These are phyloP conservation scores for Acanthamoeba divionensis DNA, from an alignment of 208 protist species.

Conservation along the genomic window DNA sequence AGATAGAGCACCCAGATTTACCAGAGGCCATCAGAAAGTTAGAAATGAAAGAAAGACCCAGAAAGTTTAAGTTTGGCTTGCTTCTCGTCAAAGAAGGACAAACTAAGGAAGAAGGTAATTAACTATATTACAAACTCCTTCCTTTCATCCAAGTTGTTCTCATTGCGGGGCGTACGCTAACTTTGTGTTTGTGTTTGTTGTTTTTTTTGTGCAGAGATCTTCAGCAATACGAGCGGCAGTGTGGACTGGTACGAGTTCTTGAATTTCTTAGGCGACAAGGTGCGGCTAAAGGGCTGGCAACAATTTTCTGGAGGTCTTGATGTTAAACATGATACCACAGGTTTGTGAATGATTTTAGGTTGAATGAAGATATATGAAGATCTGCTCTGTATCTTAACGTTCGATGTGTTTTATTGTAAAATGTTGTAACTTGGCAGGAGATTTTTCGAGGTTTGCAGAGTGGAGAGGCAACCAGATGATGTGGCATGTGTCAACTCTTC, in stretches of 20 bases:
- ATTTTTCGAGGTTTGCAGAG: not conserved
- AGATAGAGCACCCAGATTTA: not conserved
- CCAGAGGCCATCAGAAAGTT: not conserved
- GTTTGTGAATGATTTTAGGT: too few relatives aligned
- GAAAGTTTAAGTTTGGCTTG: slow-evolving; percentile 29
- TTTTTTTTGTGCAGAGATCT: slow-evolving; percentile 9
- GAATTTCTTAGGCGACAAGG: slow-evolving; percentile 1
- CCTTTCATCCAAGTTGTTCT: not conserved
- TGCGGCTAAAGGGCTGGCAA: slow-evolving; percentile 8
- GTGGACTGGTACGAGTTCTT: slow-evolving; percentile 42
- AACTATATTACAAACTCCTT: not conserved
- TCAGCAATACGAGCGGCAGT: slow-evolving; percentile 16
- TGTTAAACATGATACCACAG: slow-evolving; percentile 4
- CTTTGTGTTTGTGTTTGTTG: not conserved
- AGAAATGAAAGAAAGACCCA: not conserved
- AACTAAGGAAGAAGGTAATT: not conserved
- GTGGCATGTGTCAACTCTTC: slow-evolving; percentile 20
- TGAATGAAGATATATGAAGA: too few relatives aligned
- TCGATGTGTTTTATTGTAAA: too few relatives aligned
- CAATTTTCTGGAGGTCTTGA: slow-evolving; percentile 5
- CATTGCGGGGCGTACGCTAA: too few relatives aligned
- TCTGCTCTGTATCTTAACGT: too few relatives aligned
- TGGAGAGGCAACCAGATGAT: slow-evolving; percentile 18
- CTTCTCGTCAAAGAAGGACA: slow-evolving; percentile 11
- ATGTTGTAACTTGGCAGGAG: not conserved